Percentiles rank a stretch among this genome's conserved stretches.
Evolutionary conservation across 2,329 filamentous ascomycete genomes (phyloP).

Genomic region (Fusarium sp.): DNA sequence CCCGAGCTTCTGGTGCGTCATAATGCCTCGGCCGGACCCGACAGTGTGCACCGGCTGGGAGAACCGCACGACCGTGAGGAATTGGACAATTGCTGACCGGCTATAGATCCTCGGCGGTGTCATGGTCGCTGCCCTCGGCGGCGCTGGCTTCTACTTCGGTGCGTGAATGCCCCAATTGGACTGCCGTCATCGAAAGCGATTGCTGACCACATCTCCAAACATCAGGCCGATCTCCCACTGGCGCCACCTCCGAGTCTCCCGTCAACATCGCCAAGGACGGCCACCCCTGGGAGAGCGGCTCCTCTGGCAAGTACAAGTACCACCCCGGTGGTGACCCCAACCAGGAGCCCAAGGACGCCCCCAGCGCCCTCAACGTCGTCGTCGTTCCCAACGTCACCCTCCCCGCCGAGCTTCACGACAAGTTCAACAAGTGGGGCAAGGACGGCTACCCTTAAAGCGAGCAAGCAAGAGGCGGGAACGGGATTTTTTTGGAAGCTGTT

Average conservation of each 20-base stretch:
- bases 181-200: constrained; percentile 12
- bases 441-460: constrained; percentile 78
- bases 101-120: constrained; percentile 87
- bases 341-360: constrained; percentile 85
- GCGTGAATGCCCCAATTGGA: constrained; percentile 45
- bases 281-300: constrained; percentile 90
- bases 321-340: constrained; percentile 86
- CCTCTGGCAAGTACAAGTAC: constrained; percentile 78
- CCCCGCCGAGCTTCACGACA: constrained; percentile 93
- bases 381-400: constrained; percentile 94
- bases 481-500: constrained; percentile 15
- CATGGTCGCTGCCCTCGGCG: constrained; percentile 88
- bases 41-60: constrained; percentile 11
- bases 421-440: constrained; percentile 99
- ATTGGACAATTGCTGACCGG: constrained; percentile 29
- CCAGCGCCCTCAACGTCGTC: constrained; percentile 94
- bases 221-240: constrained; percentile 85
- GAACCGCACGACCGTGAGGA: background rate
- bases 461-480: constrained; percentile 5
- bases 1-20: constrained; percentile 60
- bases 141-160: constrained; percentile 93
- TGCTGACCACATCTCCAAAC: constrained; percentile 39
- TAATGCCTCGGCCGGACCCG: constrained; percentile 46
- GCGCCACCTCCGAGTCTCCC: constrained; percentile 81
- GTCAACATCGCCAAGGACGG: constrained; percentile 80